Percentiles rank a stretch among this genome's conserved stretches.
phyloP scores from a whole-genome alignment of 1,284 basidiomycete genomes.

The Moesziomyces sp. region DNA sequence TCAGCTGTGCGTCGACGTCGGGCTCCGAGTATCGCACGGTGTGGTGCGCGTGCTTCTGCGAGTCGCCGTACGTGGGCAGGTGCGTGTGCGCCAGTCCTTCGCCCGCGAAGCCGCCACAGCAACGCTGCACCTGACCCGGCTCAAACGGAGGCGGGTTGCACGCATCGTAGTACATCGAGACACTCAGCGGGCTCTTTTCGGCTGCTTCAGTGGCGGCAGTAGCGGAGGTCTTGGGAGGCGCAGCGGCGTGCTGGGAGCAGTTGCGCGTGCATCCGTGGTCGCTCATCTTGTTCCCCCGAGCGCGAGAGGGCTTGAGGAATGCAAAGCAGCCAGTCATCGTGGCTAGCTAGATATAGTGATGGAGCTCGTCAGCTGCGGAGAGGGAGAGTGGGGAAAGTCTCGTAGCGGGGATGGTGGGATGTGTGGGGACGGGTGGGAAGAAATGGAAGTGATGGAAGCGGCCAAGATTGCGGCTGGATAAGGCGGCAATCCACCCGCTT shows the following conservation, averaged over 20 bases:
- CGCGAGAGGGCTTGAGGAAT: constrained; percentile 34
- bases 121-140: constrained; percentile 13
- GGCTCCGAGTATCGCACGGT: constrained; percentile 12
- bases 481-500: neutral
- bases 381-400: too few species aligned
- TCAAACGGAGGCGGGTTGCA: constrained; percentile 41
- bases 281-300: constrained; percentile 9
- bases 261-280: constrained; percentile 20
- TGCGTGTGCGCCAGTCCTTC: constrained; percentile 17
- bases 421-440: too few species aligned
- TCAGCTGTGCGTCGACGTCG: constrained; percentile 11
- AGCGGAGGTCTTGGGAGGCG: neutral
- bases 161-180: constrained; percentile 42
- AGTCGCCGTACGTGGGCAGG: constrained; percentile 32
- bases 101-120: constrained; percentile 28
- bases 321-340: constrained; percentile 38
- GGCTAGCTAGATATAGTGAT: neutral
- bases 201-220: neutral
- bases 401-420: neutral
- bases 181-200: constrained; percentile 32
- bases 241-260: constrained; percentile 3
- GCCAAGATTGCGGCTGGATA: neutral
- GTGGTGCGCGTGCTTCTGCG: constrained; percentile 21
- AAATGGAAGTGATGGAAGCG: neutral
- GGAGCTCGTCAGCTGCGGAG: too few species aligned